These are phyloP conservation scores for Candida neerlandica DNA, from an alignment of 1,139 yeast genomes.

Conservation along the genomic window DNA sequence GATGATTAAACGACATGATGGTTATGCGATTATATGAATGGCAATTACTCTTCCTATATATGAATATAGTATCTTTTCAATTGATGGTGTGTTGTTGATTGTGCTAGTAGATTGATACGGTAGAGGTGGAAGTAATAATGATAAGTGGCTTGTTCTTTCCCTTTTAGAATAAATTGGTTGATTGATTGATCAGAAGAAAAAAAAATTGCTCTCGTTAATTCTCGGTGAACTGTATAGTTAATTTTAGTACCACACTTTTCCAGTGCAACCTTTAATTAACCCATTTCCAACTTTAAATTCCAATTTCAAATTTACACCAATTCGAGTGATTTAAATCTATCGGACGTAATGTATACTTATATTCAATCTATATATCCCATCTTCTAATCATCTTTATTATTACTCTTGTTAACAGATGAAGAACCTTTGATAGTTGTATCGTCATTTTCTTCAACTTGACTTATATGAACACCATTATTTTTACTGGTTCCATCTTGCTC, in stretches of 20 bases:
- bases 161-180: not conserved
- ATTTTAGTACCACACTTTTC: not conserved
- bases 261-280: conserved; percentile 2
- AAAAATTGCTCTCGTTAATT: not conserved
- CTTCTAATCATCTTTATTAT: not conserved
- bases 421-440: not conserved
- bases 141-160: not conserved
- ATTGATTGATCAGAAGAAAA: not conserved
- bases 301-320: not conserved
- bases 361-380: not conserved
- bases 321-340: not conserved
- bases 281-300: not conserved
- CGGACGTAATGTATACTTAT: not conserved
- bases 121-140: not conserved
- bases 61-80: not conserved
- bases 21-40: not conserved
- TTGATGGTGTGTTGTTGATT: not conserved
- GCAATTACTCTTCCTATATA: not conserved
- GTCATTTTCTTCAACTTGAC: not conserved
- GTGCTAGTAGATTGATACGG: not conserved
- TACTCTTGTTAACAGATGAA: not conserved
- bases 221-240: not conserved
- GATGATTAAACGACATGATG: conserved; percentile 37
- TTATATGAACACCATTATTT: conserved; percentile 1
- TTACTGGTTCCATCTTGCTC: not conserved